Evolutionary conservation across 2,329 filamentous ascomycete genomes (phyloP).

Genomic region (Dendryphion nanum): DNA sequence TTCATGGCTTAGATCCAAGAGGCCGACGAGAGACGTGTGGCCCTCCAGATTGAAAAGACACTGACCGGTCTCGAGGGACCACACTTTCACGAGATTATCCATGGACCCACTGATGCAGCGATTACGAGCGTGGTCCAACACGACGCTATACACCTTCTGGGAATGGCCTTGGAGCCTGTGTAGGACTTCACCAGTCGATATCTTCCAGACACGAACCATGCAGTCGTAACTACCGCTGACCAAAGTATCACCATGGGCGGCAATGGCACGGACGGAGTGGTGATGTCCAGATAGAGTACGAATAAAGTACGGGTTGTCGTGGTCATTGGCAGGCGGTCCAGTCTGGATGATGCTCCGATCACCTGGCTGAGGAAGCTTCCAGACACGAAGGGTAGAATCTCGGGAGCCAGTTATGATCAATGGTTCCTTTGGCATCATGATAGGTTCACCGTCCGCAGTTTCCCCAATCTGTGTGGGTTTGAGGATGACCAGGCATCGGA

Average conservation of each 20-base stretch:
- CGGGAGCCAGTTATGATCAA: constrained; percentile 96
- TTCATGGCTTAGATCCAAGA: constrained; percentile 85
- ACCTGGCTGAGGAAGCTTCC: constrained; percentile 82
- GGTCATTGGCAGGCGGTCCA: constrained; percentile 68
- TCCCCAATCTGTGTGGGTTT: constrained; percentile 79
- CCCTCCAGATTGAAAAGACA: constrained; percentile 90
- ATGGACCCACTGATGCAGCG: constrained; percentile 97
- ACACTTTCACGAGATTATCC: constrained; percentile 97
- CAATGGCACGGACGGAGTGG: constrained; percentile 94
- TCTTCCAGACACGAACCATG: constrained; percentile 94
- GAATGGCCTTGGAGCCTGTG: constrained; percentile 83
- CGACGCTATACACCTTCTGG: constrained; percentile 96
- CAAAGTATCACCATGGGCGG: constrained; percentile 90
- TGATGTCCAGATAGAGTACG: constrained; percentile 81
- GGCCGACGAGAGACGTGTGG: constrained; percentile 85
- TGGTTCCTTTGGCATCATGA: constrained; percentile 91
- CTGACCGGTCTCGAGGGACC: constrained; percentile 84
- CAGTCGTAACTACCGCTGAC: constrained; percentile 97
- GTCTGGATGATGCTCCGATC: constrained; percentile 78
- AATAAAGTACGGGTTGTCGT: constrained; percentile 92
- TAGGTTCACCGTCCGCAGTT: constrained; percentile 66
- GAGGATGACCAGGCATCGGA: constrained; percentile 91
- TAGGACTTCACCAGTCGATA: constrained; percentile 86
- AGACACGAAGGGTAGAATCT: constrained; percentile 90
- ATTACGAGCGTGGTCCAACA: constrained; percentile 86